A percentile compares a stretch with the other conserved stretches of the same genome.
Evolutionary conservation across 2,329 filamentous ascomycete genomes (phyloP).

Genomic region (Fusarium buharicum): DNA sequence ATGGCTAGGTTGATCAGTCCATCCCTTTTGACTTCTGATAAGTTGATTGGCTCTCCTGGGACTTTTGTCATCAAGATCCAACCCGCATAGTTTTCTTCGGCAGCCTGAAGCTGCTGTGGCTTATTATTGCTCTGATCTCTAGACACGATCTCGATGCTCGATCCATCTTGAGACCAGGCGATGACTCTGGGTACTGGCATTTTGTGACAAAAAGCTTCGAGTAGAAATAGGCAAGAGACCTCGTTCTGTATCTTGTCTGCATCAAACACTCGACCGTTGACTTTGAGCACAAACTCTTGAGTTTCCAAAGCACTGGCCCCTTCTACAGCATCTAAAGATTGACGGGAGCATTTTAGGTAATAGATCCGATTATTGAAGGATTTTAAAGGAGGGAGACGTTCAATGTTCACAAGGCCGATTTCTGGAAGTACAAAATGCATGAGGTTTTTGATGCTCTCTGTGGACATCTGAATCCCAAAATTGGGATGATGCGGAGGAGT

Average conservation of each 20-base stretch:
- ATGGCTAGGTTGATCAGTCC: not conserved
- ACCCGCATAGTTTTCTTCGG: not conserved
- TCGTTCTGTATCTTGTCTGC: constrained; percentile 15
- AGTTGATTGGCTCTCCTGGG: not conserved
- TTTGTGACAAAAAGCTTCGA: not conserved
- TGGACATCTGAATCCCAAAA: not conserved
- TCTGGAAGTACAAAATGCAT: not conserved
- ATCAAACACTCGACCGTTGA: constrained; percentile 18
- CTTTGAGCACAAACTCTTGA: constrained; percentile 4
- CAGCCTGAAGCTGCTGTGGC: not conserved
- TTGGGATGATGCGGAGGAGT: constrained; percentile 6
- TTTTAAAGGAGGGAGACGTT: not conserved
- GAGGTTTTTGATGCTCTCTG: not conserved
- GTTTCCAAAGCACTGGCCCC: no score
- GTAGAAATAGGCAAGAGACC: constrained; percentile 7
- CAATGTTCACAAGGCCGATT: accelerated
- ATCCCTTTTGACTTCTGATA: not conserved
- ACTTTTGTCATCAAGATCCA: constrained; percentile 19
- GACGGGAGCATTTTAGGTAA: not conserved
- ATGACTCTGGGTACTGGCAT: not conserved
- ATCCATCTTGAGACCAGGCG: constrained; percentile 21
- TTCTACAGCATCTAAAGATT: no score
- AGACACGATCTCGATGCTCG: not conserved
- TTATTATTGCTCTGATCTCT: accelerated
- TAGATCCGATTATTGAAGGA: constrained; percentile 24